Evolutionary conservation across 768 basidiomycete species (phyloP).

Genomic region (Boletus rufocinnamomeus): DNA sequence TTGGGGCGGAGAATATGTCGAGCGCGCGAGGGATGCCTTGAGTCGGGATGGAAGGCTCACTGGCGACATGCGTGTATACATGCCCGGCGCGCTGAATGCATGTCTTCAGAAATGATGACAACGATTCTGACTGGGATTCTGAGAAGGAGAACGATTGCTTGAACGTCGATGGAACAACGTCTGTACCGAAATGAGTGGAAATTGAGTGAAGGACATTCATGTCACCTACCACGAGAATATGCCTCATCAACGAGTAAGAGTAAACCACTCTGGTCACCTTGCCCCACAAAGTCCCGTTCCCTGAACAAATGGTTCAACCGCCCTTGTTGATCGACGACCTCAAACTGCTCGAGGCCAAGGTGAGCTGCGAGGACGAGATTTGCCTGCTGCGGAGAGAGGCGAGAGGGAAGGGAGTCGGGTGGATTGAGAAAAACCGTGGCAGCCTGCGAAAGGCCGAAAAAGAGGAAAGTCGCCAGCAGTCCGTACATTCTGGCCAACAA

Average conservation of each 20-base stretch:
- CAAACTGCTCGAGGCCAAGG: slow-evolving; percentile 69
- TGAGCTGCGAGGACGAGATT: slow-evolving; percentile 65
- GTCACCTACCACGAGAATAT: slow-evolving; percentile 53
- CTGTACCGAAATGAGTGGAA: slow-evolving; percentile 37
- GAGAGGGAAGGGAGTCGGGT: slow-evolving; percentile 37
- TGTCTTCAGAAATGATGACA: slow-evolving; percentile 56
- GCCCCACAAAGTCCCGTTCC: slow-evolving; percentile 57
- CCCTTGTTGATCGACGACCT: slow-evolving; percentile 43
- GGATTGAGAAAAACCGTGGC: slow-evolving; percentile 65
- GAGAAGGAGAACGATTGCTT: slow-evolving; percentile 48
- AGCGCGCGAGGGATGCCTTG: slow-evolving; percentile 37
- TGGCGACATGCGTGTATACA: slow-evolving; percentile 56
- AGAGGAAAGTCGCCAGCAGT: slow-evolving; percentile 29
- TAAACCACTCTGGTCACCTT: slow-evolving; percentile 51
- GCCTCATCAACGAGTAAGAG: slow-evolving; percentile 58
- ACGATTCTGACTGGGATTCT: slow-evolving; percentile 33
- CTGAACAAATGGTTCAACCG: slow-evolving; percentile 23
- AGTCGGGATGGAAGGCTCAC: slow-evolving; percentile 36
- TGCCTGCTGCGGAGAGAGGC: slow-evolving; percentile 53
- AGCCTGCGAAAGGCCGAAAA: slow-evolving; percentile 45
- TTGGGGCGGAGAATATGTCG: slow-evolving; percentile 44
- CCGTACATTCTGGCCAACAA: slow-evolving; percentile 20
- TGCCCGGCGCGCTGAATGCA: slow-evolving; percentile 60
- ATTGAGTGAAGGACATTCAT: neutral
- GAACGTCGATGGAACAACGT: slow-evolving; percentile 56